Evolutionary conservation across 768 basidiomycete genomes (phyloP).

Genomic region (Hygrophorus russula): DNA sequence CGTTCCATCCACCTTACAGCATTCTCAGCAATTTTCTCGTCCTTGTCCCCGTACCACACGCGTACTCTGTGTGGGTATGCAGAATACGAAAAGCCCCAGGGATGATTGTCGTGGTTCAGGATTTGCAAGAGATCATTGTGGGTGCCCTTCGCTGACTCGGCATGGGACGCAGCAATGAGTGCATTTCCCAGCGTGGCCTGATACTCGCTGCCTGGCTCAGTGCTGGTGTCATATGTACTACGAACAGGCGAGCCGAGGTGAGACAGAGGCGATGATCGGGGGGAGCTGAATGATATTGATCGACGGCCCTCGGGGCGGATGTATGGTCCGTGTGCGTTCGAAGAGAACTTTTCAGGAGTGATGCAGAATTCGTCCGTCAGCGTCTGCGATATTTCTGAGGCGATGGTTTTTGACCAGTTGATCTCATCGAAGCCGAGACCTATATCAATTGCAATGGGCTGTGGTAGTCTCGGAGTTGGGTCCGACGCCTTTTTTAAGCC

Average conservation of each 20-base stretch:
- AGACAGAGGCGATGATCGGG: conserved; percentile 20
- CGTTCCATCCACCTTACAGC: conserved; percentile 90
- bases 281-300: conserved; percentile 61
- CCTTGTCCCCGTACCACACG: conserved; percentile 89
- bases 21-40: conserved; percentile 88
- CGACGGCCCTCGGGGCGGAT: conserved; percentile 48
- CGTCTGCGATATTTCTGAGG: conserved; percentile 14
- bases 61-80: conserved; percentile 66
- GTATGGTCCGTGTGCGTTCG: conserved; percentile 20
- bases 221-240: conserved; percentile 24
- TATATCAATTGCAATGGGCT: conserved; percentile 33
- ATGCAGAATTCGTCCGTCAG: conserved; percentile 14
- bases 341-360: conserved; percentile 24
- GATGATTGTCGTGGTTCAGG: conserved; percentile 77
- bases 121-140: conserved; percentile 89
- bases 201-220: conserved; percentile 28
- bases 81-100: conserved; percentile 85
- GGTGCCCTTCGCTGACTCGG: conserved; percentile 85
- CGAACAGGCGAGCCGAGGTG: conserved; percentile 40
- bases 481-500: conserved; percentile 28
- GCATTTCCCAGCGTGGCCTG: conserved; percentile 80
- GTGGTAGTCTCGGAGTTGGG: conserved; percentile 42
- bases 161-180: conserved; percentile 87
- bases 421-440: conserved; percentile 46
- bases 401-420: conserved; percentile 33